Evolutionary conservation across 768 basidiomycete genomes (phyloP).

Genomic region (Porphyrellus cyaneotinctus): DNA sequence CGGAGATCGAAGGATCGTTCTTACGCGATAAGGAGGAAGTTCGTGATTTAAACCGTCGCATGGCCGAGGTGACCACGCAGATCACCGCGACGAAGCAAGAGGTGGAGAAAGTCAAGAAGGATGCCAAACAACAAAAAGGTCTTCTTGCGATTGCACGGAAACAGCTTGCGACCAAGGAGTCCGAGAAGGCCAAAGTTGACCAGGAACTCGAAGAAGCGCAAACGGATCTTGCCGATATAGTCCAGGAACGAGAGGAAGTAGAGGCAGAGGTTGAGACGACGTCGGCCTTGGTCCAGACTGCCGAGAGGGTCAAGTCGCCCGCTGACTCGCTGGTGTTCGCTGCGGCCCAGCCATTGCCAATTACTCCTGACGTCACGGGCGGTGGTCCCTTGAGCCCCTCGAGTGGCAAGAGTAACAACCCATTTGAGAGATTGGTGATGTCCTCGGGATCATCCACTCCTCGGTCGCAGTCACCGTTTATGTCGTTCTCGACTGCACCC

Average conservation of each 20-base stretch:
- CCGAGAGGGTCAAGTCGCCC: slow-evolving; percentile 37
- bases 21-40: slow-evolving; percentile 94
- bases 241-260: slow-evolving; percentile 51
- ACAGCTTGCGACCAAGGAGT: slow-evolving; percentile 82
- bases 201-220: slow-evolving; percentile 69
- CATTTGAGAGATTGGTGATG: slow-evolving; percentile 73
- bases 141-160: slow-evolving; percentile 92
- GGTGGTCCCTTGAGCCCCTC: slow-evolving; percentile 39
- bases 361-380: slow-evolving; percentile 59
- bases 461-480: slow-evolving; percentile 59
- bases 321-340: slow-evolving; percentile 54
- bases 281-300: slow-evolving; percentile 1
- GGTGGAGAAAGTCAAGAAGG: slow-evolving; percentile 86
- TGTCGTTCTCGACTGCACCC: slow-evolving; percentile 42
- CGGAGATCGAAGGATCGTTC: slow-evolving; percentile 82
- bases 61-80: slow-evolving; percentile 76
- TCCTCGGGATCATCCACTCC: slow-evolving; percentile 36
- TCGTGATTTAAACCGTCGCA: slow-evolving; percentile 75
- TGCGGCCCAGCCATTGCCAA: slow-evolving; percentile 67
- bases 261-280: slow-evolving; percentile 46
- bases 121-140: slow-evolving; percentile 95
- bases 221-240: slow-evolving; percentile 47
- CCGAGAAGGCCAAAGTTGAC: slow-evolving; percentile 63
- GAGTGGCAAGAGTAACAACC: slow-evolving; percentile 78
- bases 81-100: slow-evolving; percentile 65